Evolutionary conservation across 768 basidiomycete species (phyloP), one percentile per base, ranked within the genome.

Genomic region (Mycena alexandri): DNA sequence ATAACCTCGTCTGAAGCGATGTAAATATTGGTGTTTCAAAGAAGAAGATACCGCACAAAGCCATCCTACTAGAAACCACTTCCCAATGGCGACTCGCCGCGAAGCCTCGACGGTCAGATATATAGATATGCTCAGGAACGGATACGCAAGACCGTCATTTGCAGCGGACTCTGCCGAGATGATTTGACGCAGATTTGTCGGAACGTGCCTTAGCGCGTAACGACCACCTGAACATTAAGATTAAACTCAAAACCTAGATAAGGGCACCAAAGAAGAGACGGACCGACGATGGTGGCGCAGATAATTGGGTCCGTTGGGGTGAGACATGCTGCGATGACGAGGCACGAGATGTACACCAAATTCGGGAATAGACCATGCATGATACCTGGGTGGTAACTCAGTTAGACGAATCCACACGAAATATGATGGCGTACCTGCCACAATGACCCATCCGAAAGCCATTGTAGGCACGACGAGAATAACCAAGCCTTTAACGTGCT

Each of bases 291-390:
- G 56, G 86, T 90, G 59, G 94, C 93, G 61, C 93, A 94, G 55
- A 97, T 90, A 71, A 97, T 93, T 0, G 97, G 97, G 80, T 99
- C 97, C 13, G 97, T 99, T 2, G 95, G 94, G 0, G 95, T 96
- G 25, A 96, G 83, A 69, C 93, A 95, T 2, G 96, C 94, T 9
- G 95, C 92, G 59, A 98, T 90, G 51, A 90, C 94, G 5, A 98
- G 86, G 38, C 91, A 88, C 0, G 94, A 93, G 14, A 94, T 81
- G 76, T 87, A 92, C 67, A 83, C 82, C 63, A 98, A 79, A 3
- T 78, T 79, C 0, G 93, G 93, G 73, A 99, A 92, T 17, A 98
- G 79, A 3, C 77, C 85, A 71, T 85, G 87, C 38, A 97, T 84
- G 51, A 97, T 74, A 2, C 79, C 93, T 92, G 64, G 21, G 50